Evolutionary conservation across 495 filamentous ascomycete species (phyloP).

Genomic region (Filosporella fistucella): DNA sequence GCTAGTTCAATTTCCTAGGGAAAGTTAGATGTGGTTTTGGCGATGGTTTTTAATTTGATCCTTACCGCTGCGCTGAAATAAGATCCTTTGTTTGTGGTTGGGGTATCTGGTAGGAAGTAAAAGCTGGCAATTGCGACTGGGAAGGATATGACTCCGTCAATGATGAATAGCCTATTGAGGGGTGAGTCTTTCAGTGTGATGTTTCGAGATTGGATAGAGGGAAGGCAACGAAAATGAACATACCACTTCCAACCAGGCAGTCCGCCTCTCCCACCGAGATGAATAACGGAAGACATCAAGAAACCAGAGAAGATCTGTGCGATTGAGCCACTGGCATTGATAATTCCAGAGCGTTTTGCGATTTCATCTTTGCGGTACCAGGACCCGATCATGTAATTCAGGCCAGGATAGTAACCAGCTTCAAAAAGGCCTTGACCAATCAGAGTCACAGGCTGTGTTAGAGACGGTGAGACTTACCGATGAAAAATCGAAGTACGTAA

Average conservation of each 20-base stretch:
- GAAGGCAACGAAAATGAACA: no score
- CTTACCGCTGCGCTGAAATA: no score
- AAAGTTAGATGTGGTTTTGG: background rate
- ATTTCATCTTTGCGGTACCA: background rate
- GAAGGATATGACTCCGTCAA: constrained; percentile 58
- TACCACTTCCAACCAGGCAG: constrained; percentile 20
- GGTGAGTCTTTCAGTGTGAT: no score
- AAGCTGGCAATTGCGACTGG: constrained; percentile 45
- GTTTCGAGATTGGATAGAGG: no score
- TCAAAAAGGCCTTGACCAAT: background rate
- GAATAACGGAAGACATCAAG: constrained; percentile 32
- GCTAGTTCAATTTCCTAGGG: background rate
- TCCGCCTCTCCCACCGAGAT: constrained; percentile 26
- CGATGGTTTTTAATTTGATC: no score
- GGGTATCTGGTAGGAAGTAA: constrained; percentile 34
- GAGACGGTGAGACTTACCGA: constrained; percentile 38
- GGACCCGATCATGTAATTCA: background rate
- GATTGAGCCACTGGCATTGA: constrained; percentile 25
- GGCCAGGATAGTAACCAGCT: background rate
- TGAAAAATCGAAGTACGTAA: constrained; percentile 30
- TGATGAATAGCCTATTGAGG: constrained; percentile 44
- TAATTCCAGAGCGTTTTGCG: background rate
- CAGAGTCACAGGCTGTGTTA: no score
- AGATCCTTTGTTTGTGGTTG: no score
- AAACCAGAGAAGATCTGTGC: constrained; percentile 34